These are phyloP conservation scores for Alternaria triticina DNA, from an alignment of 2,329 filamentous ascomycete genomes.

Conservation along the genomic window DNA sequence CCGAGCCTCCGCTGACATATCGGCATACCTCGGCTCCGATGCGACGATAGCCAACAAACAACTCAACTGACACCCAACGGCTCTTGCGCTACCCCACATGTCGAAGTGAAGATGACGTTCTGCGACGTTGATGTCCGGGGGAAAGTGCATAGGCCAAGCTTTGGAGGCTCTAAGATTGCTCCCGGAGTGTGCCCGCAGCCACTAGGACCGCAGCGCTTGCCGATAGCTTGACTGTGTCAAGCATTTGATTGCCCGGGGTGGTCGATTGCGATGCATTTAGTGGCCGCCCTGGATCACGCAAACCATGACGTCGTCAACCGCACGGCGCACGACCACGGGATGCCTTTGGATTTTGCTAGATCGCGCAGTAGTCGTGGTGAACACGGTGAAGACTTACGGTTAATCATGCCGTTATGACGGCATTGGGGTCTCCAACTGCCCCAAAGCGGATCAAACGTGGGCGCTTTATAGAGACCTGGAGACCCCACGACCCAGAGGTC, in stretches of 20 bases:
- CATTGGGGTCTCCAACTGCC: background rate
- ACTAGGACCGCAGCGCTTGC: conserved; percentile 3
- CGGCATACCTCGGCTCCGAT: background rate
- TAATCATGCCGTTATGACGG: conserved; percentile 8
- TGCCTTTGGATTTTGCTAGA: background rate
- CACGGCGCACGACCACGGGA: background rate
- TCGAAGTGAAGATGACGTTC: conserved; percentile 6
- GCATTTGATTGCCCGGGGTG: conserved; percentile 5
- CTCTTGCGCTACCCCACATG: conserved; percentile 2
- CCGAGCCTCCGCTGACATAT: background rate
- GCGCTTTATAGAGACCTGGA: conserved; percentile 4
- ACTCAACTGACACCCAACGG: background rate
- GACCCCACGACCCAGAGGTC: background rate
- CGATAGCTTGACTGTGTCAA: conserved; percentile 7
- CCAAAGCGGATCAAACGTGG: conserved; percentile 6
- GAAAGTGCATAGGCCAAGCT: conserved; percentile 2
- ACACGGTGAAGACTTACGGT: background rate
- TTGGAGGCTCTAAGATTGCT: conserved; percentile 6
- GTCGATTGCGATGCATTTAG: background rate
- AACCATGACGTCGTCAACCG: conserved; percentile 9
- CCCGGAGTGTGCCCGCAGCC: conserved; percentile 6
- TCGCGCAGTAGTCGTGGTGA: background rate
- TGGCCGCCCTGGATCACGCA: background rate
- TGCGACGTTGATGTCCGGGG: conserved; percentile 4
- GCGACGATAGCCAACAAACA: background rate